Conservation (phyloP, 768 basidiomycete genomes). For the Hericium coralloides region DNA sequence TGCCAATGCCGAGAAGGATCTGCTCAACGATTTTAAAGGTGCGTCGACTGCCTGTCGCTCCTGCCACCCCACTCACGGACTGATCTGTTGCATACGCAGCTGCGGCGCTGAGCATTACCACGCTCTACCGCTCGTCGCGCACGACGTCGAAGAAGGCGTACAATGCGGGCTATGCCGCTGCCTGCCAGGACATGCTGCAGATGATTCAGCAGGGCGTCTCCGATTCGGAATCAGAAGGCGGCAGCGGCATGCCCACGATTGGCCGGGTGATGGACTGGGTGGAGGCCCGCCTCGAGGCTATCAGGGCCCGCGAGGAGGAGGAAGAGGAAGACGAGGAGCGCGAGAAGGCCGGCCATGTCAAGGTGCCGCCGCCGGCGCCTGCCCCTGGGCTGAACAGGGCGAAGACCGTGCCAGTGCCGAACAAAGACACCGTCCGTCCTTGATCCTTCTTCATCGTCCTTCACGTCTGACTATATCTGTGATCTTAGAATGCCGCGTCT, state of each 20-base stretch:
- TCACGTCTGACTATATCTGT: conserved; percentile 5
- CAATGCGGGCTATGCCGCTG: conserved; percentile 71
- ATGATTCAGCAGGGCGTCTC: conserved; percentile 84
- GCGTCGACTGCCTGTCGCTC: neutral
- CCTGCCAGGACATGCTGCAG: conserved; percentile 70
- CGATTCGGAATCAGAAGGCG: conserved; percentile 28
- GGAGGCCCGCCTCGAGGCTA: conserved; percentile 72
- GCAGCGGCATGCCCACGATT: conserved; percentile 45
- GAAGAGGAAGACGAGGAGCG: conserved; percentile 76
- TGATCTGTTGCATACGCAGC: conserved; percentile 31
- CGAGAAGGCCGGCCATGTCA: conserved; percentile 34
- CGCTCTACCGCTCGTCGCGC: conserved; percentile 72
- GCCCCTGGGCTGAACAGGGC: conserved; percentile 14
- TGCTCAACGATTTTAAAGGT: conserved; percentile 81
- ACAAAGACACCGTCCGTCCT: conserved; percentile 14
- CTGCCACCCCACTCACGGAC: conserved; percentile 15
- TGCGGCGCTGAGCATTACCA: conserved; percentile 78
- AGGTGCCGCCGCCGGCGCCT: neutral
- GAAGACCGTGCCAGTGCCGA: conserved; percentile 14
- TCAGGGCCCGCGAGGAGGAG: conserved; percentile 67
- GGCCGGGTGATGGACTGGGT: conserved; percentile 81
- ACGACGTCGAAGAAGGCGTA: conserved; percentile 73
- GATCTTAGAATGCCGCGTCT: conserved; percentile 25
- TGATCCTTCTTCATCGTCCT: conserved; percentile 9
- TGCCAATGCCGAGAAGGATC: conserved; percentile 74